These are phyloP conservation scores for Mariannaea sp. DNA, from an alignment of 2,329 filamentous ascomycete genomes.

Conservation along the genomic window DNA sequence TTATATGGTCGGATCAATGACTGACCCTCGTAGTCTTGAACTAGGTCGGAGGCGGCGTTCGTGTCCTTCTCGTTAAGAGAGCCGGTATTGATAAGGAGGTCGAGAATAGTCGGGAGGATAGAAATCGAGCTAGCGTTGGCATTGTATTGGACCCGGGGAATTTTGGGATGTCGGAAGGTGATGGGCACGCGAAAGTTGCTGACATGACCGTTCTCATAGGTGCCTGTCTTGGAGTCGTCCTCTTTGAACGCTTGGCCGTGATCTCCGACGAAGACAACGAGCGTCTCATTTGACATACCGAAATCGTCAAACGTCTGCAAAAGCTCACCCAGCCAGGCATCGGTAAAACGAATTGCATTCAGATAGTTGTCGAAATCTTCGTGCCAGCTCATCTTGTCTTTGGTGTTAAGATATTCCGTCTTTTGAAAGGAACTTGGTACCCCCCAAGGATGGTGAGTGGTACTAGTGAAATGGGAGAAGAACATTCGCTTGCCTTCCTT, in stretches of 20 bases:
- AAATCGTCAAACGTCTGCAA: constrained; percentile 42
- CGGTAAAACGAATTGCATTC: constrained; percentile 42
- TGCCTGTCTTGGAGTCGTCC: constrained; percentile 38
- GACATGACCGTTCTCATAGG: constrained; percentile 41
- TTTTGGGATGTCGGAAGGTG: constrained; percentile 40
- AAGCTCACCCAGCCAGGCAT: constrained; percentile 41
- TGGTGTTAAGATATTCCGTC: constrained; percentile 22
- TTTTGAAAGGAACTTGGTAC: constrained; percentile 28
- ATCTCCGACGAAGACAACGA: constrained; percentile 43
- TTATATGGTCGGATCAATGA: constrained; percentile 41
- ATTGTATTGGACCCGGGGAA: constrained; percentile 40
- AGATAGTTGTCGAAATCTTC: constrained; percentile 42
- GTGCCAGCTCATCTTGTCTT: constrained; percentile 35
- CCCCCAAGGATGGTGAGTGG: constrained; percentile 42
- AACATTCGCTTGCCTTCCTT: constrained; percentile 43
- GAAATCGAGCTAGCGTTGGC: constrained; percentile 41
- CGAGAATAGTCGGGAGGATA: constrained; percentile 44
- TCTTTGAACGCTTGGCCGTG: constrained; percentile 44
- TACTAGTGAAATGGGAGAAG: constrained; percentile 45
- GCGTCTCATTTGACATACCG: constrained; percentile 43
- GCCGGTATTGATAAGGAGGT: constrained; percentile 41
- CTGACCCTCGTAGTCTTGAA: constrained; percentile 43
- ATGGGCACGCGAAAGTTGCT: constrained; percentile 42
- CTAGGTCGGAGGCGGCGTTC: constrained; percentile 36
- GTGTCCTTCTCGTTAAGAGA: constrained; percentile 38